Base-by-base conservation (phyloP, 1,284 basidiomycete species). In the Ustilago loliicola region DNA sequence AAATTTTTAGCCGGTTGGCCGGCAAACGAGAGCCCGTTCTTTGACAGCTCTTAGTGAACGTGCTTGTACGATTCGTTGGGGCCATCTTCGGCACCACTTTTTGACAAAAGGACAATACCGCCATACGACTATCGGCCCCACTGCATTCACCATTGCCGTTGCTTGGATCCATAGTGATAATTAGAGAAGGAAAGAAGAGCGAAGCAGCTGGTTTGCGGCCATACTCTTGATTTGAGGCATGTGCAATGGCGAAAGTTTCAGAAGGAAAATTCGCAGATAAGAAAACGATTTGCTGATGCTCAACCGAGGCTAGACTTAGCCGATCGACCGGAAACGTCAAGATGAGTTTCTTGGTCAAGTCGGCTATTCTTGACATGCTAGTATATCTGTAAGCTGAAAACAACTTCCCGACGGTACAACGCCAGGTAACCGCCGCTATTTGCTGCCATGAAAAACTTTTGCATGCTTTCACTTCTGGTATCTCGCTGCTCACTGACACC, bases 221-320 rank as follows among this genome's bases (percentile, higher is more conserved):
- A 21, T 45, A n/a, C 7, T 21, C 8, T 38, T 15, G 36, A 34
- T 5, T 15, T n/a, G 42, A 45, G 21, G 42, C n/a, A 45, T 45
- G 42, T 21, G 42, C 42, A 21, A 21, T 8, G 2, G 42, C n/a
- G 42, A 45, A 45, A 45, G 42, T 45, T 45, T 45, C 42, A 45
- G n/a, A n/a, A 45, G 42, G 21, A 45, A 45, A 45, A 21, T 21
- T 45, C n/a, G 21, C 42, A 45, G 42, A 45, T 45, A n/a, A 45
- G 42, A 45, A 21, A 45, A 45, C 19, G n/a, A 7, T 40, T 45
- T 45, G 42, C 42, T 45, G 42, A 45, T 21, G n/a, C 42, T 45
- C 21, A 45, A 45, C 11, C 42, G 42, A 45, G 42, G 42, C 42
- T 9, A 45, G 42, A 21, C 42, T 45, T 11, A 45, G 42, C 36